Conservation (phyloP, 1,139 yeast genomes). For the Scheffersomyces titani region DNA sequence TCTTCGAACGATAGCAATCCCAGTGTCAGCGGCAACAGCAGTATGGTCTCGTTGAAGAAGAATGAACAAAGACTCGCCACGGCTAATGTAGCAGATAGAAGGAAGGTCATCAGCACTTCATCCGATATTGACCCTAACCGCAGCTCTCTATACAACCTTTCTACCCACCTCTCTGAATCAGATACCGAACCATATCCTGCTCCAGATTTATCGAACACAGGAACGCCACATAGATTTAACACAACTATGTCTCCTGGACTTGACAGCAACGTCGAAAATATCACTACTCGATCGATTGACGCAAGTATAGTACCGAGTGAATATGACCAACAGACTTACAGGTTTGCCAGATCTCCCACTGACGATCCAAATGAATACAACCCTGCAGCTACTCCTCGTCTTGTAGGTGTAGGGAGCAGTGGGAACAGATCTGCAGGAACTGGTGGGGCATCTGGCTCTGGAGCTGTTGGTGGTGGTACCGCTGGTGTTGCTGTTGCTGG, state of each 20-base stretch:
- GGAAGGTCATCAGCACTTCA: conserved; percentile 17
- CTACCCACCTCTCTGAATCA: conserved; percentile 12
- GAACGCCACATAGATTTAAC: conserved; percentile 12
- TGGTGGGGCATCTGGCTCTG: not conserved
- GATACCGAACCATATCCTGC: conserved; percentile 21
- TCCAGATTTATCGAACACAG: conserved; percentile 17
- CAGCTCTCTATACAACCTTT: conserved; percentile 15
- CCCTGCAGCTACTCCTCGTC: not conserved
- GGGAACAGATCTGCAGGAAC: not conserved
- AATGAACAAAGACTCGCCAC: conserved; percentile 9
- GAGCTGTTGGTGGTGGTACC: not conserved
- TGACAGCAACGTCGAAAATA: not conserved
- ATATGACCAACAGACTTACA: not conserved
- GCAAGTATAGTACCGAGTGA: not conserved
- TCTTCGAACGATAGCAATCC: not conserved
- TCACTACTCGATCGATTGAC: not conserved
- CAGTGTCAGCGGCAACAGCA: conserved; percentile 5
- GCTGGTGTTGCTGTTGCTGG: not conserved
- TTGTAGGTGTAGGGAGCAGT: not conserved
- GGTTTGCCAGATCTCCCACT: not conserved
- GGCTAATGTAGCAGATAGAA: conserved; percentile 10
- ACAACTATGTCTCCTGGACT: conserved; percentile 1
- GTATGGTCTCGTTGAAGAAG: conserved; percentile 12
- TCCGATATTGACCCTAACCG: conserved; percentile 19
- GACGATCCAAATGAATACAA: not conserved